A percentile compares a stretch with the other conserved stretches of the same genome.
phyloP scores from a whole-genome alignment of 805 yeast genomes.

The Teunomyces kruisii region DNA sequence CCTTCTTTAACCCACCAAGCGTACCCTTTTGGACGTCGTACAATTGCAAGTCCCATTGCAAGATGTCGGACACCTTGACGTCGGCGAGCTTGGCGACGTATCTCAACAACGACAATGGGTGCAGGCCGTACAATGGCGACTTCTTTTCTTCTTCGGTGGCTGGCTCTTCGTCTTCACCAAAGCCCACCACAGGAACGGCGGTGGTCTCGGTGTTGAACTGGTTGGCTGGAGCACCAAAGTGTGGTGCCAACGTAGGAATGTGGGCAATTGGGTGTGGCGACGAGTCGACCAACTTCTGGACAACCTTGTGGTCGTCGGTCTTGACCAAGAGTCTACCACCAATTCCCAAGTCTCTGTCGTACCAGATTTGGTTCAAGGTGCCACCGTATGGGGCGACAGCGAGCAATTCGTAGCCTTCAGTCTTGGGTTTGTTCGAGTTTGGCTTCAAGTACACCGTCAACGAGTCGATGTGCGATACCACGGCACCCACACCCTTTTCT shows the following conservation, averaged over 20 bases:
- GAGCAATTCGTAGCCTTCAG: conserved; percentile 73
- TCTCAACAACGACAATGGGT: conserved; percentile 65
- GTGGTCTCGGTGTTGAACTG: conserved; percentile 76
- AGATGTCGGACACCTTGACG: conserved; percentile 58
- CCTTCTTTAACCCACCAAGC: conserved; percentile 74
- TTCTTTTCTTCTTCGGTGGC: conserved; percentile 59
- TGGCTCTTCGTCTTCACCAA: conserved; percentile 39
- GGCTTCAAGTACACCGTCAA: conserved; percentile 73
- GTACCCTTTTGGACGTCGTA: conserved; percentile 80
- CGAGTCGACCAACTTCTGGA: conserved; percentile 50
- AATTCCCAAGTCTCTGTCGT: conserved; percentile 83
- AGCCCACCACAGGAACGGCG: conserved; percentile 78
- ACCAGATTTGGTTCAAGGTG: conserved; percentile 62
- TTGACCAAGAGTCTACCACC: conserved; percentile 74
- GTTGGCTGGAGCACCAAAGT: conserved; percentile 68
- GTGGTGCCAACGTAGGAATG: conserved; percentile 84
- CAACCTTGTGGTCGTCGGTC: conserved; percentile 30
- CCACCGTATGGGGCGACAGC: conserved; percentile 89
- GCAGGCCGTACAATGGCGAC: conserved; percentile 69
- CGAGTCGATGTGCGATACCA: conserved; percentile 78
- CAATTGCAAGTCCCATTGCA: conserved; percentile 73
- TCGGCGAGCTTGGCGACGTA: conserved; percentile 63
- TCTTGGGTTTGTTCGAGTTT: conserved; percentile 53
- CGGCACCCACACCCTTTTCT: conserved; percentile 62
- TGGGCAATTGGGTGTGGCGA: conserved; percentile 72